Conservation (phyloP, 768 basidiomycete species). For the Harrya chromipes region DNA sequence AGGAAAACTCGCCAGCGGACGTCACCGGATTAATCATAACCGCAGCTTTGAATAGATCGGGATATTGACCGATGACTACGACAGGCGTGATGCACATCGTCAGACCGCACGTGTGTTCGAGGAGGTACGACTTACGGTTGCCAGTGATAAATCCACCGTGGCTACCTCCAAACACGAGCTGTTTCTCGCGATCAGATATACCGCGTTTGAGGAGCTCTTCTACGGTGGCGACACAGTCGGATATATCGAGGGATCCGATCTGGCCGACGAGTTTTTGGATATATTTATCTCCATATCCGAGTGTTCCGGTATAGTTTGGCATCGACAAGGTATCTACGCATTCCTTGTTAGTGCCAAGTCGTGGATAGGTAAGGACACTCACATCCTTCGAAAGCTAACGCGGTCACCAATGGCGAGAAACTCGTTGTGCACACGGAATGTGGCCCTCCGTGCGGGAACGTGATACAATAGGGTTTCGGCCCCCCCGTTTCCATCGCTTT, state of each 20-base stretch:
- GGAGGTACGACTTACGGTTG: constrained; percentile 41
- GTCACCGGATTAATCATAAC: constrained; percentile 66
- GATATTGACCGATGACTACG: constrained; percentile 58
- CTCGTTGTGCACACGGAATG: constrained; percentile 44
- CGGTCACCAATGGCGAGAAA: constrained; percentile 39
- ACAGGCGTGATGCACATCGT: too few species aligned
- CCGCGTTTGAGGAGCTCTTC: constrained; percentile 46
- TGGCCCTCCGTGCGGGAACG: constrained; percentile 57
- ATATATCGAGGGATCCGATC: constrained; percentile 60
- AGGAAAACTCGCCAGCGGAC: constrained; percentile 44
- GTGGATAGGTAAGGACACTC: constrained; percentile 16
- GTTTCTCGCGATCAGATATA: constrained; percentile 46
- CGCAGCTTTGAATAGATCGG: constrained; percentile 54
- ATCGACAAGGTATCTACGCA: constrained; percentile 49
- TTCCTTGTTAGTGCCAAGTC: background rate
- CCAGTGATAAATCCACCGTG: constrained; percentile 61
- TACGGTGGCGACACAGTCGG: constrained; percentile 53
- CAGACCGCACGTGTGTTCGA: background rate
- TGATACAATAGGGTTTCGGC: constrained; percentile 42
- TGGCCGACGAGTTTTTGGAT: constrained; percentile 48
- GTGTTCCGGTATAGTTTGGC: constrained; percentile 62
- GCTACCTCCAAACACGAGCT: constrained; percentile 56
- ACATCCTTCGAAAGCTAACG: constrained; percentile 58
- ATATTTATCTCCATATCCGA: constrained; percentile 55
- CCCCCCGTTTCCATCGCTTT: constrained; percentile 8